Evolutionary conservation across 768 basidiomycete genomes (phyloP), one percentile per base, ranked within the genome.

Genomic region (Pisolithus microcarpus): DNA sequence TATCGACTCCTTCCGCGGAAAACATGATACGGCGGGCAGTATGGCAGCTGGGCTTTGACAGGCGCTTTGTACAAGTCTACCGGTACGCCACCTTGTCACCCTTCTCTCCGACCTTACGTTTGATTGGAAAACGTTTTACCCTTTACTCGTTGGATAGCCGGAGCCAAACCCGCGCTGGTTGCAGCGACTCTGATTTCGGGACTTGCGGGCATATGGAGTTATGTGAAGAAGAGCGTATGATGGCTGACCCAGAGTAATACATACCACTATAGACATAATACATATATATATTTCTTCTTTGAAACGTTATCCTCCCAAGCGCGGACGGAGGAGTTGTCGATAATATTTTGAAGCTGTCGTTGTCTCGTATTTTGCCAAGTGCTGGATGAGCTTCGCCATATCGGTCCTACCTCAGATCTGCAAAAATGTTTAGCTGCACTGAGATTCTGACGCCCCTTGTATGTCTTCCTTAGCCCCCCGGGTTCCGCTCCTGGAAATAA

Each of bases 11-110:
- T 73, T 83, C 65, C 82, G 95, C 65, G 92, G 94, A 56, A 81
- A 87, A 68, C 95, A 98, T 68, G 96, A 99, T 66, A 83, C 80
- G 43, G 75, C 81, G 57, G 93, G 94, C 55, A 91, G 89, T 60
- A 91, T 98, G 84, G 79, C 81, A 39, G 94, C 95, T 51, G 95
- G 93, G 93, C 82, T 37, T 62, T 92, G 60, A 94, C 91, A 54
- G 95, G 95, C 51, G 87, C 82, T 31, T 69, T 98, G 54, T 98
- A 82, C 80, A 97, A 92, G 71, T 88, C 87, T 34, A 95, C 95
- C 55, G 91, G 95, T 95, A 70, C 63, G 84, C 61, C 57, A 61
- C 60, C 57, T 69, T 69, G 62, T 58, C 55, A 56, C 46, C 37
- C 58, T 63, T 55, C 55, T 50, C 57, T 56, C 56, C 48, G 48